Conservation (phyloP, 179 eudicot genomes). For the Spinacia oleracea region DNA sequence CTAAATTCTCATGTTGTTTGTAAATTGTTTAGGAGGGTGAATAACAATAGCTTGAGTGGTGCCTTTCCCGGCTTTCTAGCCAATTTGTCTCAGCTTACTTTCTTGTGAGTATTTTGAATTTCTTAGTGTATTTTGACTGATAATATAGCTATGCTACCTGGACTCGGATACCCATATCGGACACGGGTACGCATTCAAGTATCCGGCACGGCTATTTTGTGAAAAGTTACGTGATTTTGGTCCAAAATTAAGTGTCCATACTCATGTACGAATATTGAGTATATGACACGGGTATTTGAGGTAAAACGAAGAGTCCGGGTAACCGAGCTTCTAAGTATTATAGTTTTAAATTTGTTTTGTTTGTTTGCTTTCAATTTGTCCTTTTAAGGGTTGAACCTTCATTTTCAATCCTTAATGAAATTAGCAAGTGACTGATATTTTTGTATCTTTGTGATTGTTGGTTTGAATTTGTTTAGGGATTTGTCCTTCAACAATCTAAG, state of each 20-base stretch:
- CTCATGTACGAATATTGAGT: no score
- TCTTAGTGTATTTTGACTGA: conserved; percentile 10
- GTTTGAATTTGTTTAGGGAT: conserved; percentile 54
- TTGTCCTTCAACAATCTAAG: conserved; percentile 92
- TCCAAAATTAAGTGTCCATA: no score
- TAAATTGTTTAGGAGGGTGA: conserved; percentile 66
- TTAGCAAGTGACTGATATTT: conserved; percentile 14
- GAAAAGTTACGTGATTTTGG: no score
- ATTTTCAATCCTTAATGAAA: conserved; percentile 23
- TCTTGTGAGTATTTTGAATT: conserved; percentile 67
- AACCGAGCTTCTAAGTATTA: no score
- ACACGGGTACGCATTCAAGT: no score
- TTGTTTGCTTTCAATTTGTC: conserved; percentile 31
- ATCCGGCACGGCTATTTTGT: no score
- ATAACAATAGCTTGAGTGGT: conserved; percentile 83
- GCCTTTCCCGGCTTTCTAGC: conserved; percentile 63
- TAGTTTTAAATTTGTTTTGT: conserved; percentile 2
- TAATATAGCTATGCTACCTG: no score
- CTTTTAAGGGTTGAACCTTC: conserved; percentile 25
- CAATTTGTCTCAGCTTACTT: conserved; percentile 70
- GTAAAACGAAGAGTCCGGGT: no score
- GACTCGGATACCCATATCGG: no score
- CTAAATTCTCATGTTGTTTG: conserved; percentile 25
- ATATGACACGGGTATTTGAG: no score
- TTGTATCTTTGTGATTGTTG: conserved; percentile 14